Base-by-base conservation (phyloP, 2,329 filamentous ascomycete genomes). In the Xylaria sp. region DNA sequence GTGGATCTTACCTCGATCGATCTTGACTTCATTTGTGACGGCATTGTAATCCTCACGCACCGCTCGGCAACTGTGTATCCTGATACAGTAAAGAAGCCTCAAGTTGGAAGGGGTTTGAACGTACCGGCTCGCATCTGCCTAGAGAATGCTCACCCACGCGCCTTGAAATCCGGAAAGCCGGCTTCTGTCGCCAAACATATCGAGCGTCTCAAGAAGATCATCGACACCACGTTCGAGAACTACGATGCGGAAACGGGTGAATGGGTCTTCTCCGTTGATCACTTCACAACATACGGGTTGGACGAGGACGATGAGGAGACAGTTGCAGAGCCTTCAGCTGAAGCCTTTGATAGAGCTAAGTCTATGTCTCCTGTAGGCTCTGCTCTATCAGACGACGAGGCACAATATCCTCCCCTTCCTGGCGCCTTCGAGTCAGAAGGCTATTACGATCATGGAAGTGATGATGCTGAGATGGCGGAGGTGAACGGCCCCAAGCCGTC, bases 251-350 rank as follows among this genome's bases (percentile, higher is more conserved):
- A 90, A 1, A 92, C 86, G 55, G 94, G 93, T 55, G 83, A 90
- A 52, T 99, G 95, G 95, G 84, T 84, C 11, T 99, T 99, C 77
- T 86, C 80, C 8, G 94, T 99, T n/a, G 87, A 93, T 69, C 94
- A 99, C 74, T 99, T 95, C 74, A 97, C 93, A 1, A 96, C 92
- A 1, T 99, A 99, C 71, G 92, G 90, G 47, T 81, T 97, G 57
- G 89, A 93, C 64, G 91, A 90, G 35, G 81, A 90, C 47, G 84
- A 87, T 55, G 90, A 92, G 50, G 88, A 91, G 34, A 87, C 90
- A 54, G 85, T 84, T 6, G 81, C 80, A 62, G 75, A 68, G 9
- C 46, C 69, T 56, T 62, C 60, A 39, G 65, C 63, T 59, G 66
- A 52, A 9, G 51, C 62, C 5, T 30, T 58, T 23, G 58, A 55